Evolutionary conservation across 2,329 filamentous ascomycete species (phyloP).

Genomic region (Immersiporthe knoxdaviesiana): DNA sequence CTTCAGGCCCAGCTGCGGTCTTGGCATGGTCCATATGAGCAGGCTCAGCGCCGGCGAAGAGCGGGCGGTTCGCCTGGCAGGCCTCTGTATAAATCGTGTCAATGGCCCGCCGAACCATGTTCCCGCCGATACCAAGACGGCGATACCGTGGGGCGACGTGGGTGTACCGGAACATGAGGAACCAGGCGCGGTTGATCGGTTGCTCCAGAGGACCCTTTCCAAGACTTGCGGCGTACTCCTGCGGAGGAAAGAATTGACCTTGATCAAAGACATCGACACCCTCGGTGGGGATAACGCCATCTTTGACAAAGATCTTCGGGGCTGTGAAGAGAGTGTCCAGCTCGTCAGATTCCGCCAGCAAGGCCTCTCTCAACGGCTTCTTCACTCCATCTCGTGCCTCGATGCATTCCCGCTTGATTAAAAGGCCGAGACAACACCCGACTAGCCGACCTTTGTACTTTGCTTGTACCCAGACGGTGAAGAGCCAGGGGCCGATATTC

Average conservation of each 20-base stretch:
- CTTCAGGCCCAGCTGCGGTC: neutral
- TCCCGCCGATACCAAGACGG: slow-evolving; percentile 10
- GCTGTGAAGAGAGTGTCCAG: neutral
- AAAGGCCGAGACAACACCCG: neutral
- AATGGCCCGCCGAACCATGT: slow-evolving; percentile 5
- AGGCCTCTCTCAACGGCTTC: neutral
- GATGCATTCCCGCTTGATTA: slow-evolving; percentile 12
- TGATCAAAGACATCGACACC: neutral
- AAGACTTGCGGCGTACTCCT: neutral
- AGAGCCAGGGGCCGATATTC: slow-evolving; percentile 3
- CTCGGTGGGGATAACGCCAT: neutral
- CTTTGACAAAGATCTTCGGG: neutral
- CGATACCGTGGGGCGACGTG: neutral
- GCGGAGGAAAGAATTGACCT: neutral
- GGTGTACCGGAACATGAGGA: slow-evolving; percentile 8
- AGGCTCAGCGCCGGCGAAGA: slow-evolving; percentile 9
- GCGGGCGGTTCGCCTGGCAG: neutral
- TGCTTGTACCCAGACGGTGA: neutral
- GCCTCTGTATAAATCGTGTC: neutral
- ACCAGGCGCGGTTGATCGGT: slow-evolving; percentile 10
- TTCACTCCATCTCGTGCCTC: neutral
- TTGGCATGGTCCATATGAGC: neutral
- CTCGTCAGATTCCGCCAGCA: neutral
- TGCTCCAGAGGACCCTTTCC: neutral
- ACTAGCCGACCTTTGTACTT: neutral